A percentile compares a stretch with the other conserved stretches of the same genome.
Conservation (phyloP, 2,329 filamentous ascomycete genomes). For the Verticillium nonalfalfae region DNA sequence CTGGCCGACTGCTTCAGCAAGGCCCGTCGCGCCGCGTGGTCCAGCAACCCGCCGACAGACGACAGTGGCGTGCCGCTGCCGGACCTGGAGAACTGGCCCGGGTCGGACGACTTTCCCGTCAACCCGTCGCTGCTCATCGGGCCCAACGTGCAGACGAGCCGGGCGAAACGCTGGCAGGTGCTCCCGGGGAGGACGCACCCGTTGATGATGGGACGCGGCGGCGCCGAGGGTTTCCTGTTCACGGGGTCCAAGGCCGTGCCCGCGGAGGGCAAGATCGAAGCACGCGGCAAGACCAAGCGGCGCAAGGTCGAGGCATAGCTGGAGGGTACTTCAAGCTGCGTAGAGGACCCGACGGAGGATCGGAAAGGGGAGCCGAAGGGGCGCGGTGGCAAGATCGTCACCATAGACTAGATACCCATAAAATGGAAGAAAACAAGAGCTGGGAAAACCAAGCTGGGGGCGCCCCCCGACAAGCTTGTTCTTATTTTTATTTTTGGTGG, state of each 20-base stretch:
- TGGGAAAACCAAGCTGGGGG: no score
- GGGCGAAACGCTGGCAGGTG: conserved; percentile 81
- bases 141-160: conserved; percentile 72
- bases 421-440: neutral
- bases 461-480: neutral
- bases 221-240: conserved; percentile 85
- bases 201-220: conserved; percentile 82
- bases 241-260: conserved; percentile 78
- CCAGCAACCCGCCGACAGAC: conserved; percentile 42
- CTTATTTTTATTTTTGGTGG: no score
- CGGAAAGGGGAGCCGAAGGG: neutral
- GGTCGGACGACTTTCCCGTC: conserved; percentile 72
- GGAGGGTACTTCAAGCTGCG: neutral
- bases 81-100: conserved; percentile 49
- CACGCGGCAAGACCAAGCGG: conserved; percentile 72
- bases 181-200: conserved; percentile 89
- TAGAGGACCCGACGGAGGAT: neutral
- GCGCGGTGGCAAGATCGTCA: neutral
- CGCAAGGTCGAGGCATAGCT: conserved; percentile 46
- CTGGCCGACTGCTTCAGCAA: conserved; percentile 83
- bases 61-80: conserved; percentile 34
- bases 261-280: conserved; percentile 71
- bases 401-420: neutral
- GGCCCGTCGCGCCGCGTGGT: conserved; percentile 70
- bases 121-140: conserved; percentile 82